Evolutionary conservation across 2,329 filamentous ascomycete genomes (phyloP), one percentile per base, ranked within the genome.

Genomic region (Lasiodiplodia gonubiensis): DNA sequence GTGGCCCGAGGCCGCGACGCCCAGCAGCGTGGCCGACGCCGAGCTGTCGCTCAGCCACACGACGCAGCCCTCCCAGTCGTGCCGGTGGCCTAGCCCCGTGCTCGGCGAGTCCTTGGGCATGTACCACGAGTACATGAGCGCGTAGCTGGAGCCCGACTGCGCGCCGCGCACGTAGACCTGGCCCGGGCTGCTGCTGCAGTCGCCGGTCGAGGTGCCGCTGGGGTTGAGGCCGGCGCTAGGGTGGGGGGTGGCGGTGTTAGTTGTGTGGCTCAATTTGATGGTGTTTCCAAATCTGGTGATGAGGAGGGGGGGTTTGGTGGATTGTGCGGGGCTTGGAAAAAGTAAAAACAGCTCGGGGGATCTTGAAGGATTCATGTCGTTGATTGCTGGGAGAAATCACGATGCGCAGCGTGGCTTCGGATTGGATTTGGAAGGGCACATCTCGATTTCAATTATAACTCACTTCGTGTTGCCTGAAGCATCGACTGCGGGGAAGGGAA

Each of bases 401-500:
- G 37, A 39, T 16, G 12, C 8, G 37, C 37, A 39, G 37, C 37
- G 7, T 33, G 27, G 27, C 27, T 27, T 27, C 27, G 27, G 5
- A 5, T 27, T 27, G 30, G 30, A 10, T 33, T 30, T 33, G 8
- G 2, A 10, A 33, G 7, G 8, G 30, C 8, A 33, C 2, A 33
- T 33, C 30, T 1, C 30, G 1, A 2, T 33, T 33, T 33, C 30
- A 10, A 10, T 7, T n/a, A 11, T 4, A 1, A 71, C 80, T 68
- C 74, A 88, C 87, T 82, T 80, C 14, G 85, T 88, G 70, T 89
- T 82, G 2, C 88, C 88, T 0, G 77, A 74, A 0, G 81, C 81
- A 68, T 90, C 85, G 1, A 90, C 87, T 0, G 84, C 87, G 0
- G 87, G 87, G 72, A 87, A 90, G 0, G 87, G 86, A 10, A 89